Base-by-base conservation (phyloP, 2,329 filamentous ascomycete species). In the Colletotrichum sansevieriae region DNA sequence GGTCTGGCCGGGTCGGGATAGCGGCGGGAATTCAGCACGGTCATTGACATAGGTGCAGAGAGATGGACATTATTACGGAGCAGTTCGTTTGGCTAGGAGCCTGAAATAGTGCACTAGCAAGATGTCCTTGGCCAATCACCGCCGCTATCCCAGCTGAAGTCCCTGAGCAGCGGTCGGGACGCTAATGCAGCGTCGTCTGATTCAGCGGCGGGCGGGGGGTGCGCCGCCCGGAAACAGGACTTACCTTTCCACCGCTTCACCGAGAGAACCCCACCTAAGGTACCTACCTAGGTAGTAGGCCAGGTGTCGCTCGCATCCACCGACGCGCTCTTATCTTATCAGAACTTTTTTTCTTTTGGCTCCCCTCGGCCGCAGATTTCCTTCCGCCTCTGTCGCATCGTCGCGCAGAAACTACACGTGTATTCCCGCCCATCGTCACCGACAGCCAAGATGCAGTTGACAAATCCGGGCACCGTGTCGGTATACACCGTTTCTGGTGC, bases 401-500 rank as follows among this genome's bases (percentile, higher is more conserved):
- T 64, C 64, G 68, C 58, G 63, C 41, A 65, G 60, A 52, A 69
- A 51, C 47, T 46, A 41, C n/a, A 20, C 39, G 46, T 39, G 44
- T 25, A 62, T 35, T 58, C 39, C 49, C 44, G 58, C 15, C 62
- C 13, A 18, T 22, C 25, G 41, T 62, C 54, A 47, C 43, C 61
- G 54, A 54, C 65, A 68, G 58, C 51, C 55, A 70, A 72, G 69
- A 95, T 95, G 93, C 94, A 94, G 84, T 88, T 95, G 78, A 91
- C 91, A 33, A 94, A 94, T 75, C 90, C 93, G 72, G 93, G 93
- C 71, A 87, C 91, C 51, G 92, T 97, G 68, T 92, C 93, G 65
- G 95, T 98, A 2, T 99, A 99, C 78, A 98, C 96, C 63, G 93
- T 99, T 75, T 94, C 95, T 43, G 97, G 96, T 72, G 93, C 94